Evolutionary conservation across 2,329 filamentous ascomycete species (phyloP).

Genomic region (Aspergillus ochraceoroseus): DNA sequence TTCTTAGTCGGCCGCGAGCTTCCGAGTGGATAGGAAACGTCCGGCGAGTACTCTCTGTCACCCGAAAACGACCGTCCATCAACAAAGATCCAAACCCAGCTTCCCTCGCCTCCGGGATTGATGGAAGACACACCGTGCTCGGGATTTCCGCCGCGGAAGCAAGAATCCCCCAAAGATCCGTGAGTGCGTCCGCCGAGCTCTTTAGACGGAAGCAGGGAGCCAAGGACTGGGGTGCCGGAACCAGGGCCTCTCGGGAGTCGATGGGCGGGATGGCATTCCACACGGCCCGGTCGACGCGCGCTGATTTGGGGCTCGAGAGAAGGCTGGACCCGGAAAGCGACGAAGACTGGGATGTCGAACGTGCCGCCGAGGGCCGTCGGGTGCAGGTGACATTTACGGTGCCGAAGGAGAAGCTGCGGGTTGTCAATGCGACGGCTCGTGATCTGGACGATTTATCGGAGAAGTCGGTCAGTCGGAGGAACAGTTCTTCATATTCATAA

Average conservation of each 20-base stretch:
- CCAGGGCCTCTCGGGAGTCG: constrained; percentile 23
- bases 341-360: constrained; percentile 69
- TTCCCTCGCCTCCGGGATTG: constrained; percentile 27
- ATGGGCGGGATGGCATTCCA: constrained; percentile 18
- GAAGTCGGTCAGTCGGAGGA: constrained; percentile 25
- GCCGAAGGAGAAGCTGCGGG: constrained; percentile 74
- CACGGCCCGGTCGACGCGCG: constrained; percentile 16
- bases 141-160: constrained; percentile 14
- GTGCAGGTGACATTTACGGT: constrained; percentile 92
- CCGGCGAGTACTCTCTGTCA: constrained; percentile 56
- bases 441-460: constrained; percentile 34
- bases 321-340: constrained; percentile 31
- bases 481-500: constrained; percentile 14
- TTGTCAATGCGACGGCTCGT: constrained; percentile 70
- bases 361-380: constrained; percentile 63
- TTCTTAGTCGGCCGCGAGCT: constrained; percentile 46
- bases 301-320: constrained; percentile 27
- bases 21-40: constrained; percentile 66
- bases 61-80: constrained; percentile 28
- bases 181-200: constrained; percentile 46
- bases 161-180: constrained; percentile 42
- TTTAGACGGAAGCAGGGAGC: constrained; percentile 51
- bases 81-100: constrained; percentile 19
- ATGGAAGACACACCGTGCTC: constrained; percentile 25
- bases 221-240: constrained; percentile 49